Evolutionary conservation across 2,329 filamentous ascomycete species (phyloP).

Genomic region (Basipetospora chlamydospora): DNA sequence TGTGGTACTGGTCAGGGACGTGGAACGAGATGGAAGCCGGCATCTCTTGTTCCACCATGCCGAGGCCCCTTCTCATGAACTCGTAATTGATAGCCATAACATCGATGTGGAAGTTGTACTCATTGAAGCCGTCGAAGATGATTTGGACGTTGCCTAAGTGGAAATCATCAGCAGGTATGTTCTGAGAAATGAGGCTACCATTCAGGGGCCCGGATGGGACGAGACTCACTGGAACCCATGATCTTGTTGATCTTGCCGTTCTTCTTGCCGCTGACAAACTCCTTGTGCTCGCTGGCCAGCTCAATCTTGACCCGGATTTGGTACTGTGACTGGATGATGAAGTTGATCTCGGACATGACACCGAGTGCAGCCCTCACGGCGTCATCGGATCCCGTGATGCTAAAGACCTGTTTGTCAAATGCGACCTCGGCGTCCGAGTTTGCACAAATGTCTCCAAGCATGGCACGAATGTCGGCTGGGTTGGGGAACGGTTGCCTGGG

Average conservation of each 20-base stretch:
- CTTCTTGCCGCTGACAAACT: conserved; percentile 98
- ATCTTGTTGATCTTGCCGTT: conserved; percentile 99
- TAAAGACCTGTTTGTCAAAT: conserved; percentile 88
- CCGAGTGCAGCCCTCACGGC: conserved; percentile 89
- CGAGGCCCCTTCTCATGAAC: conserved; percentile 81
- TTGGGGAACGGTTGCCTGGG: conserved; percentile 38
- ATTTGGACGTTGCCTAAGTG: conserved; percentile 77
- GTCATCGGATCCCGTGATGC: conserved; percentile 90
- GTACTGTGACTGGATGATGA: conserved; percentile 74
- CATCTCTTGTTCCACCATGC: conserved; percentile 96
- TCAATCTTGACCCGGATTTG: conserved; percentile 97
- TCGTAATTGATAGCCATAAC: conserved; percentile 87
- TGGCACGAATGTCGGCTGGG: conserved; percentile 66
- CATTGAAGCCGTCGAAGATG: conserved; percentile 97
- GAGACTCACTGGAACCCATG: conserved; percentile 73
- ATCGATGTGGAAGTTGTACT: conserved; percentile 99
- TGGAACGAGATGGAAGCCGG: conserved; percentile 98
- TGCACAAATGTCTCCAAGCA: conserved; percentile 90
- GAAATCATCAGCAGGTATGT: too few relatives aligned
- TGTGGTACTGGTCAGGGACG: conserved; percentile 97
- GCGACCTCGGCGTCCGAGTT: conserved; percentile 91
- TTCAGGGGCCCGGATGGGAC: neutral
- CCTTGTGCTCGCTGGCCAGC: conserved; percentile 97
- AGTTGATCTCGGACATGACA: conserved; percentile 82
- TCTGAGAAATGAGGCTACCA: conserved; percentile 10